A percentile compares a stretch with the other conserved stretches of the same genome.
These are phyloP conservation scores for Euryodendron excelsum DNA, from an alignment of 148 eudicot species.

Conservation along the genomic window DNA sequence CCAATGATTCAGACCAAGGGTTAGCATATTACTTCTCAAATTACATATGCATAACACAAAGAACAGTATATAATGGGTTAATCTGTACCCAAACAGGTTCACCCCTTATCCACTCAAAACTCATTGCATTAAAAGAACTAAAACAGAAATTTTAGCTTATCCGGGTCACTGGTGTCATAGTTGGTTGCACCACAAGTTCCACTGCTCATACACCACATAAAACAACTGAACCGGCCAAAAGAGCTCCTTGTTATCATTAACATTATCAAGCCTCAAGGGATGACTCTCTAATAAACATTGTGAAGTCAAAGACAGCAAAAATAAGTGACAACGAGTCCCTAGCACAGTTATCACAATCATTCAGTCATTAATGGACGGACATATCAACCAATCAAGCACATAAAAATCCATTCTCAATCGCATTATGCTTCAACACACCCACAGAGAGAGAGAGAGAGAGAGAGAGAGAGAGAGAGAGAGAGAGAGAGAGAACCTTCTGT, in stretches of 20 bases:
- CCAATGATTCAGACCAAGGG: neutral
- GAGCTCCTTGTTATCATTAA: neutral
- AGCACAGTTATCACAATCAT: neutral
- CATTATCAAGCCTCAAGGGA: neutral
- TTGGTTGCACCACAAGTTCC: neutral
- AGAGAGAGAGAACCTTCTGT: neutral
- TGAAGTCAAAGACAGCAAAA: neutral
- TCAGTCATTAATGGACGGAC: neutral
- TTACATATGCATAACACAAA: neutral
- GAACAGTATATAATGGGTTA: neutral
- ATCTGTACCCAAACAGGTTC: neutral
- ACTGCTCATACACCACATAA: neutral
- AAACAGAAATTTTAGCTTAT: neutral
- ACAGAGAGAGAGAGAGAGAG: too few species aligned
- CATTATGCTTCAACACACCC: neutral
- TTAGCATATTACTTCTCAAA: neutral
- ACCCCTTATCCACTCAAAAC: neutral
- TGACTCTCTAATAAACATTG: neutral
- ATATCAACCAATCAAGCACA: neutral
- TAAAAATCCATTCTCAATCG: neutral
- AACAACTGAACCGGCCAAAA: neutral
- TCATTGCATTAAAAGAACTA: neutral
- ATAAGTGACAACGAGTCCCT: neutral
- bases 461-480: neutral
- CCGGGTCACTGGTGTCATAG: too few species aligned